Base-by-base conservation (phyloP, 1,284 basidiomycete genomes). In the Pterulicium gracile region DNA sequence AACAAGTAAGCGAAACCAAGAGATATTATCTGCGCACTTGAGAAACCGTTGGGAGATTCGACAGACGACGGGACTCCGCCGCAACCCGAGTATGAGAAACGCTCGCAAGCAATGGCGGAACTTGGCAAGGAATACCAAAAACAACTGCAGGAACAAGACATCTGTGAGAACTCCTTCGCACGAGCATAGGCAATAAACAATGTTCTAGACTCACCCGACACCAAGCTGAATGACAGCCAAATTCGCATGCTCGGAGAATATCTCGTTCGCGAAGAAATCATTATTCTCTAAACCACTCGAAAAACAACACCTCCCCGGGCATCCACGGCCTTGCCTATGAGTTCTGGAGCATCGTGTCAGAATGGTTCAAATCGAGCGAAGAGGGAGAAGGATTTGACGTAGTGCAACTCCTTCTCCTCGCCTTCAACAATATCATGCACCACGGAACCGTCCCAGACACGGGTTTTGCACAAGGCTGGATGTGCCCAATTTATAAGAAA, bases 401-500 rank as follows among this genome's bases (percentile, higher is more conserved):
- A 10, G 20, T 52, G 3, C 15, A 44, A 42, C 14, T 49, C 1
- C 36, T 64, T 2, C 44, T 22, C 0, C 5, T 2, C 13, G 54
- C 59, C 0, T 62, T 46, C 34, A 58, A 61, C 24, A 55, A 64
- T 34, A 61, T 66, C 3, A 51, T 59, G 44, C 24, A 24, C n/a
- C 15, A 58, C 47, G 60, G 64, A 1, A 22, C 59, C 1, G 32
- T 13, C 1, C n/a, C 43, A 3, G 18, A n/a, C 0, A 47, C 49
- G 0, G 41, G 45, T 0, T 64, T 67, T 39, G 22, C 58, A 1
- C 40, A 58, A 27, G 61, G 59, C 1, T 61, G 58, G 60, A 61
- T 66, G 60, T 62, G 58, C 53, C 59, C 58, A 0, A 43, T 65
- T 3, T 64, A 63, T 35, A 65, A 64, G 34, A 64, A 64, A 36